Base-by-base conservation (phyloP, 495 filamentous ascomycete species). In the Neurospora sp. region DNA sequence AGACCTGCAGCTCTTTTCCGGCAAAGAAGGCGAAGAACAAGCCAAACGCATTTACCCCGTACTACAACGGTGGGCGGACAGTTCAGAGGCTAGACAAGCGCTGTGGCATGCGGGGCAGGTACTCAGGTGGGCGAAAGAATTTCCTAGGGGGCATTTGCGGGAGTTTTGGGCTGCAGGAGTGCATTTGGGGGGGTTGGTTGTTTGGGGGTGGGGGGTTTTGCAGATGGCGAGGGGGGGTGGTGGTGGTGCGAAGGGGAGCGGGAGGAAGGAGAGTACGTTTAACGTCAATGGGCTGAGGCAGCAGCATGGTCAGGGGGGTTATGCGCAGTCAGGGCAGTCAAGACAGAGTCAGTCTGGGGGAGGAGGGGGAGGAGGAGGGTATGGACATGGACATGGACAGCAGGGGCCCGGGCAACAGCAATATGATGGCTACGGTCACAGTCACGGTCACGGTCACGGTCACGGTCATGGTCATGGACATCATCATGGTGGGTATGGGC, bases 41-140 rank as follows among this genome's bases (percentile, higher is more conserved):
- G 86, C 89, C 1, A 81, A 85, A 4, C 79, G 85, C 4, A 85
- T 88, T 9, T 88, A 86, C 54, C 84, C 86, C 13, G 81, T 81
- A 0, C 82, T 90, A 1, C 82, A 86, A 43, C 79, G 84, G 28
- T 91, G 90, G 89, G 85, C 86, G 2, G 77, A 80, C 2, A 85
- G 80, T 19, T 66, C 77, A 3, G 86, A 89, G 28, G 84, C 87
- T 0, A 80, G 89, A 7, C 83, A 83, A 36, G 89, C 90, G 1
- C 75, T 91, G 1, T 91, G 88, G 86, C 88, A 90, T 72, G 89
- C 89, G 0, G 90, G 89, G 0, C 89, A 91, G 78, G 83, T 89
- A 1, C 76, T 92, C 9, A 84, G 86, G 9, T 83, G 85, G 5
- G 88, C 87, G 0, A 85, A 83, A 73, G 54, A 76, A 11, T 85